Base-by-base conservation (phyloP, 306 rosid species). In the Benincasa hispida region DNA sequence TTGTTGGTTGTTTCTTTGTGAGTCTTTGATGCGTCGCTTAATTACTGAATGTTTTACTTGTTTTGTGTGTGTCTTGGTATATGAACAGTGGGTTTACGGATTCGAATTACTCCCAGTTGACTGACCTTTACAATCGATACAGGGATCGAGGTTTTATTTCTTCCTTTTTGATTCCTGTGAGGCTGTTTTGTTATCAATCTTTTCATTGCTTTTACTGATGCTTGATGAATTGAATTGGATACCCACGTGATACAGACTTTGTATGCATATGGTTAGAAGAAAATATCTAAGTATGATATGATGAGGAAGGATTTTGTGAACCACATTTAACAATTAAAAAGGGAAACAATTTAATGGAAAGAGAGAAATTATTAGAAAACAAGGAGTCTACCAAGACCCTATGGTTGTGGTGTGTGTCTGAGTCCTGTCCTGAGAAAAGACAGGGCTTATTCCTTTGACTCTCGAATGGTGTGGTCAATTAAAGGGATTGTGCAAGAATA, bases 81-180 rank as follows among this genome's bases (percentile, higher is more conserved):
- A 73, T 82, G 35, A 76, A 74, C 90, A 94, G 96, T 82, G 89
- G 80, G 32, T 89, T 92, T 63, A 89, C 97, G 0, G 93, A 92
- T 58, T 41, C 87, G 7, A 94, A 94, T 86, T 94, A 94, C 80
- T 83, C 91, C 10, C 97, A 94, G 77, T 76, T 94, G 85, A 84
- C 97, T 80, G 88, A 92, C 83, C 87, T 94, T 76, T 85, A 90
- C 87, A 54, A 35, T 80, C 79, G 62, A 80, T 92, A 88, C 89
- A 92, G 84, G 80, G 87, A 85, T 73, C 84, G 63, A 42, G 96
- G 99, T 94, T 77, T 58, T 69, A 12, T 35, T 67, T 42, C 73
- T 1, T 54, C 34, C 15, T 15, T 39, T 37, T 21, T 14, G 54
- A 57, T 8, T 70, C 21, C 45, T 68, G 47, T 32, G 17, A 25